Evolutionary conservation across 805 yeast genomes (phyloP).

Genomic region (Pichia insulana): DNA sequence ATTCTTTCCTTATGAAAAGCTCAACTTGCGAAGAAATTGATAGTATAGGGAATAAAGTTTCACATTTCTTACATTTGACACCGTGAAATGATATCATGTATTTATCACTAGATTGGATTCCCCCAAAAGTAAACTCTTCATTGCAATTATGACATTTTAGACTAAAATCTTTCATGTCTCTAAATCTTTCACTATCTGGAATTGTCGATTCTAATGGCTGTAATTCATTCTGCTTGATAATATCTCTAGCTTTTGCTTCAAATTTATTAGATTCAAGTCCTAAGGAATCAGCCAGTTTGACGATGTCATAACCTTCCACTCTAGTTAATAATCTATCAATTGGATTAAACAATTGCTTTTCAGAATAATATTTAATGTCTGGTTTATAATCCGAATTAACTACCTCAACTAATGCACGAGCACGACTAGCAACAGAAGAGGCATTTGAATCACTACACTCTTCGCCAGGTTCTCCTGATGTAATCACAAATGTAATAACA

Average conservation of each 20-base stretch:
- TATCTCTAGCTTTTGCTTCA: slow-evolving; percentile 35
- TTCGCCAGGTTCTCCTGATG: slow-evolving; percentile 23
- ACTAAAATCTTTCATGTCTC: slow-evolving; percentile 45
- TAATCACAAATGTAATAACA: slow-evolving; percentile 80
- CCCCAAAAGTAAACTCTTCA: slow-evolving; percentile 56
- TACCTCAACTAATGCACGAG: slow-evolving; percentile 73
- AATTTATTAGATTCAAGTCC: slow-evolving; percentile 70
- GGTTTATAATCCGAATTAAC: slow-evolving; percentile 48
- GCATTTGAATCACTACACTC: slow-evolving; percentile 24
- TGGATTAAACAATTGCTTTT: slow-evolving; percentile 85
- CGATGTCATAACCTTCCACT: slow-evolving; percentile 79
- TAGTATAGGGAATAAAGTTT: slow-evolving; percentile 39
- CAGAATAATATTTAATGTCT: slow-evolving; percentile 73
- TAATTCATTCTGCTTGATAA: slow-evolving; percentile 33
- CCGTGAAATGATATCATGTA: slow-evolving; percentile 63
- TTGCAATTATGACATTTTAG: slow-evolving; percentile 57
- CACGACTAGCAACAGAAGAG: slow-evolving; percentile 62
- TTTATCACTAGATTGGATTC: slow-evolving; percentile 55
- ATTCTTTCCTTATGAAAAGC: slow-evolving; percentile 54
- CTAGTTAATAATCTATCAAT: slow-evolving; percentile 78
- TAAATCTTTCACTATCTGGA: slow-evolving; percentile 75
- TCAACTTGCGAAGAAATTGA: slow-evolving; percentile 69
- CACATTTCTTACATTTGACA: slow-evolving; percentile 58
- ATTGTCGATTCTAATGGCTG: slow-evolving; percentile 77
- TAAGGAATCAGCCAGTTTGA: slow-evolving; percentile 64